These are phyloP conservation scores for Urochloa ruziziensis DNA, from an alignment of 176 grass and related monocot genomes.

Conservation along the genomic window DNA sequence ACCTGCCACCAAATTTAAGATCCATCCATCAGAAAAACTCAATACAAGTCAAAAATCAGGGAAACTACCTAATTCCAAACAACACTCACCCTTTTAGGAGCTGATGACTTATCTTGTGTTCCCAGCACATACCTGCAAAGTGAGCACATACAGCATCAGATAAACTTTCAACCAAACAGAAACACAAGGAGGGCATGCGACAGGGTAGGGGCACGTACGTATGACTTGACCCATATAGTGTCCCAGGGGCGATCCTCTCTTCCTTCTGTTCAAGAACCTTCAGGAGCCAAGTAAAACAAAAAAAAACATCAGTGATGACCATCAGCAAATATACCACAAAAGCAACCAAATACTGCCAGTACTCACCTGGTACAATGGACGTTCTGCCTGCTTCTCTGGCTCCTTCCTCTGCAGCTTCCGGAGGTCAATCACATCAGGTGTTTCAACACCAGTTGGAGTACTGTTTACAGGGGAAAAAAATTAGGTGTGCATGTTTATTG, in stretches of 20 bases:
- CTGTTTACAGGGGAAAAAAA: constrained; percentile 37
- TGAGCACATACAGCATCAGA: constrained; percentile 3
- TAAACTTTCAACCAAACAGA: neutral
- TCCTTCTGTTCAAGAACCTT: constrained; percentile 82
- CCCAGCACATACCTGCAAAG: constrained; percentile 74
- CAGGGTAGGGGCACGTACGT: constrained; percentile 34
- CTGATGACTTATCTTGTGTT: constrained; percentile 67
- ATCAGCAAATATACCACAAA: constrained; percentile 1
- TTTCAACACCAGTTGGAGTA: constrained; percentile 97
- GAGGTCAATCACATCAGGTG: constrained; percentile 94
- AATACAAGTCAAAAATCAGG: neutral
- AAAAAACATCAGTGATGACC: neutral
- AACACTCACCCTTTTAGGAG: constrained; percentile 72
- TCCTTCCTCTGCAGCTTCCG: constrained; percentile 95
- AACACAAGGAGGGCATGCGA: neutral
- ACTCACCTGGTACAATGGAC: constrained; percentile 76
- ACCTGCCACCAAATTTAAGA: constrained; percentile 47
- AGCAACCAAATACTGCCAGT: neutral
- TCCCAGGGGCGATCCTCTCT: constrained; percentile 68
- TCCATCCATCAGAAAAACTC: neutral
- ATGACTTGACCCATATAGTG: constrained; percentile 62
- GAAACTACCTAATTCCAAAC: neutral
- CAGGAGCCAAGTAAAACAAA: neutral
- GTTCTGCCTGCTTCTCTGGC: constrained; percentile 74
- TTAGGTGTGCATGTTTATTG: neutral